These are phyloP conservation scores for Carex littledalei DNA, from an alignment of 176 grass and related monocot genomes.

Conservation along the genomic window DNA sequence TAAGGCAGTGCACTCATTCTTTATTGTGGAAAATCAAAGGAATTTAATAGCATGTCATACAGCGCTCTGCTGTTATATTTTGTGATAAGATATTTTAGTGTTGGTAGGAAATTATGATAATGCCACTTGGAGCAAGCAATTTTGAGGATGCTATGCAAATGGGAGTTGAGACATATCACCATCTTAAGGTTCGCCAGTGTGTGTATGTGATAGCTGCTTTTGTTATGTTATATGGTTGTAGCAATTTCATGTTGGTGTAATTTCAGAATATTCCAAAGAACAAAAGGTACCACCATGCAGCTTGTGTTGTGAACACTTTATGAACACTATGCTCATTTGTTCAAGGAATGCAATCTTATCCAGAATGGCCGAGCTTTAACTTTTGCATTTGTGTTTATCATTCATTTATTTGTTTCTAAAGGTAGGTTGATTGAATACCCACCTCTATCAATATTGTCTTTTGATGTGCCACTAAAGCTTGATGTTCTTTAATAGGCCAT, in stretches of 20 bases:
- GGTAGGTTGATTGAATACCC: neutral
- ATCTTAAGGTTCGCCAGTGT: conserved; percentile 71
- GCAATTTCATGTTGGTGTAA: neutral
- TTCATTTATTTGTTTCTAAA: neutral
- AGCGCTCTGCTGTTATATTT: neutral
- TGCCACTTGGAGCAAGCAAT: conserved; percentile 73
- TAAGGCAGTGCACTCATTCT: neutral
- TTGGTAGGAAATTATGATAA: conserved; percentile 94
- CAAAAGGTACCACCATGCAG: neutral
- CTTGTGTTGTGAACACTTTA: neutral
- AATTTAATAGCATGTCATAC: neutral
- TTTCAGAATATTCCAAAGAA: neutral
- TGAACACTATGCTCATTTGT: neutral
- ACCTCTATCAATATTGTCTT: neutral
- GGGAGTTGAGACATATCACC: conserved; percentile 89
- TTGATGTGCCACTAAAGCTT: neutral
- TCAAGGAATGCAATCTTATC: neutral
- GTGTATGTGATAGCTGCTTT: neutral
- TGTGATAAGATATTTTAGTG: conserved; percentile 20
- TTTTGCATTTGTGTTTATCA: neutral
- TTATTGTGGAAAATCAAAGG: neutral
- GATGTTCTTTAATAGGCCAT: conserved; percentile 48
- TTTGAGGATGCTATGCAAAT: conserved; percentile 97
- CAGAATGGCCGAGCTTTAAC: neutral
- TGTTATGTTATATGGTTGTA: neutral